These are phyloP conservation scores for Crucihimalaya himalaica DNA, from an alignment of 345 rosid genomes.

Conservation along the genomic window DNA sequence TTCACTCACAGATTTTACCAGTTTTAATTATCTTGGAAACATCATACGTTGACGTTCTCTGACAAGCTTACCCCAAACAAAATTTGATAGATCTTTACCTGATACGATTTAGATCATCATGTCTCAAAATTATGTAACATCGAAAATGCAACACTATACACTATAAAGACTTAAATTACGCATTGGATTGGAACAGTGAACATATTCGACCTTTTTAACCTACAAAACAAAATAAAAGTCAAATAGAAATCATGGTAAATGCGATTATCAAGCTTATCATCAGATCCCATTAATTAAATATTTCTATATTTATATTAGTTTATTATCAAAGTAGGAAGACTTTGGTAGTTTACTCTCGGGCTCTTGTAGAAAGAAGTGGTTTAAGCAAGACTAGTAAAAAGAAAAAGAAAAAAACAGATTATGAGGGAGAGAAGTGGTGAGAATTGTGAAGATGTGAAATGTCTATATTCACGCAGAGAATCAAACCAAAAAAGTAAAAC, in stretches of 20 bases:
- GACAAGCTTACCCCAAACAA: slow-evolving; percentile 22
- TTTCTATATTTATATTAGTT: background rate
- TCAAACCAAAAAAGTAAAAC: slow-evolving; percentile 27
- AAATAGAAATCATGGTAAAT: slow-evolving; percentile 18
- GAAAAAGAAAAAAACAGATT: background rate
- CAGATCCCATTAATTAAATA: slow-evolving; percentile 2
- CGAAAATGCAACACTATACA: slow-evolving; percentile 4
- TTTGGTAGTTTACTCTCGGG: background rate
- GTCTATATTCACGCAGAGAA: slow-evolving; percentile 37
- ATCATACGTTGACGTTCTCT: slow-evolving; percentile 14
- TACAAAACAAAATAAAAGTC: slow-evolving; percentile 7
- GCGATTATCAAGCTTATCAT: slow-evolving; percentile 15
- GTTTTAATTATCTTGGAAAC: slow-evolving; percentile 26
- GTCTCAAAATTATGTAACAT: slow-evolving; percentile 22
- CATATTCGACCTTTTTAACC: slow-evolving; percentile 19
- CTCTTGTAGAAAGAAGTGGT: too few species aligned
- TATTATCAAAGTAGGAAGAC: background rate
- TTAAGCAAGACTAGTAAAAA: too few species aligned
- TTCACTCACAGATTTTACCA: slow-evolving; percentile 2
- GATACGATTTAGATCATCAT: slow-evolving; percentile 33
- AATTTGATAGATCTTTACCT: slow-evolving; percentile 3
- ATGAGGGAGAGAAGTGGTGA: slow-evolving; percentile 4
- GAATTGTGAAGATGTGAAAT: slow-evolving; percentile 31
- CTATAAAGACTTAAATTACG: slow-evolving; percentile 3
- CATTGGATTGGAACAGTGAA: slow-evolving; percentile 33